Evolutionary conservation across 768 basidiomycete species (phyloP).

Genomic region (Pulveroboletus sp.): DNA sequence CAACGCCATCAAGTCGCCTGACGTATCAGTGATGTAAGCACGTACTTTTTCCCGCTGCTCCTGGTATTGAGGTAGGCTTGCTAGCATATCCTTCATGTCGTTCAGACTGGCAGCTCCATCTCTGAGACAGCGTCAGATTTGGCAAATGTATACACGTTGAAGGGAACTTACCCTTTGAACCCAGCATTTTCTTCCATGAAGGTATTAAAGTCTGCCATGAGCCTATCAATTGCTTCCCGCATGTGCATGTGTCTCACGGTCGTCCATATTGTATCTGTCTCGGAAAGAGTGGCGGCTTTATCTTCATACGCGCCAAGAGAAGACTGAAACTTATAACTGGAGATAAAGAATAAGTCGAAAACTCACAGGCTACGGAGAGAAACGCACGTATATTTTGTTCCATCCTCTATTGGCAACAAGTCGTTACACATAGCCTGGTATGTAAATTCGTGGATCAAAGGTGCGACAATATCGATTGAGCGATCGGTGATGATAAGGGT

Average conservation of each 20-base stretch:
- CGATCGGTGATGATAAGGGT: constrained; percentile 92
- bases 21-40: neutral
- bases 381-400: constrained; percentile 78
- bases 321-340: constrained; percentile 90
- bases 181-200: constrained; percentile 94
- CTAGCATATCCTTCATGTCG: constrained; percentile 99
- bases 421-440: constrained; percentile 99
- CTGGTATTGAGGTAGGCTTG: constrained; percentile 89
- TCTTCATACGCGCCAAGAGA: constrained; percentile 83
- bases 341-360: neutral
- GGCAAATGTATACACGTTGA: constrained; percentile 1
- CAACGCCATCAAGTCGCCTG: neutral
- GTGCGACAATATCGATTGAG: constrained; percentile 90
- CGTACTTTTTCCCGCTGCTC: constrained; percentile 89
- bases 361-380: constrained; percentile 9
- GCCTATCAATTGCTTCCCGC: constrained; percentile 95
- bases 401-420: constrained; percentile 82
- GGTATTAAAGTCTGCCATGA: constrained; percentile 93
- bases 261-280: constrained; percentile 87
- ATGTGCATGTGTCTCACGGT: constrained; percentile 96
- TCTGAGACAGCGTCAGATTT: constrained; percentile 31
- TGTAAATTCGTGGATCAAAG: constrained; percentile 94
- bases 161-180: constrained; percentile 71
- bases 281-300: constrained; percentile 80
- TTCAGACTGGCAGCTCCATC: constrained; percentile 84